Conservation (phyloP, 225 moss, liverwort and hornwort genomes). For the Straminergon stramineum region DNA sequence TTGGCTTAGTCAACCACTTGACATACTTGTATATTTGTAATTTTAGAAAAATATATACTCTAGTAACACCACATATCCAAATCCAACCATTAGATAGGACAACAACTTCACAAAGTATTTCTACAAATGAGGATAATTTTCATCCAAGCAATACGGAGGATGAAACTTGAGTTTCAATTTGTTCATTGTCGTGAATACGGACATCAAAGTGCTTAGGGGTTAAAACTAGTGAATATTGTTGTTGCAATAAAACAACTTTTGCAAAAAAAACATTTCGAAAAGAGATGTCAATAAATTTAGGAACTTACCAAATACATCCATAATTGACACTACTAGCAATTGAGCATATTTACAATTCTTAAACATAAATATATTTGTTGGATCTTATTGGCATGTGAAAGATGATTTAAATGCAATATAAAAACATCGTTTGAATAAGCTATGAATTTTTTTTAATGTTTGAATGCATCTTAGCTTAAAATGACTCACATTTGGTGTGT, state of each 20-base stretch:
- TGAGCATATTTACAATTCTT: background rate
- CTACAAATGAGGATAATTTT: too few species aligned
- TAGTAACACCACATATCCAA: too few species aligned
- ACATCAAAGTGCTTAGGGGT: too few species aligned
- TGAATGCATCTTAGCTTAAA: background rate
- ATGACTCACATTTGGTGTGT: background rate
- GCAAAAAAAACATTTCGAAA: background rate
- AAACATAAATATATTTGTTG: background rate
- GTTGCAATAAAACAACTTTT: background rate
- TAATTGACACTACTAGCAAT: rapidly evolving
- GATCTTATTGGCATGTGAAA: background rate
- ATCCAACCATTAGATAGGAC: too few species aligned
- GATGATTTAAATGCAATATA: background rate
- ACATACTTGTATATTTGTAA: too few species aligned
- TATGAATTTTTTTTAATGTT: background rate
- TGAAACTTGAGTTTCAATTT: too few species aligned
- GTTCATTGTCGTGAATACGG: too few species aligned
- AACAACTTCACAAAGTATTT: too few species aligned
- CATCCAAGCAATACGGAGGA: too few species aligned
- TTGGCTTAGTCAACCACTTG: too few species aligned
- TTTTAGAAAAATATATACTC: too few species aligned
- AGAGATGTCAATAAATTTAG: background rate
- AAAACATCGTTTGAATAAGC: background rate
- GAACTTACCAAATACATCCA: background rate
- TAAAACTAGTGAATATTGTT: background rate